Evolutionary conservation across 2,329 filamentous ascomycete genomes (phyloP), one percentile per base, ranked within the genome.

Genomic region (Calonectria multiphialidica): DNA sequence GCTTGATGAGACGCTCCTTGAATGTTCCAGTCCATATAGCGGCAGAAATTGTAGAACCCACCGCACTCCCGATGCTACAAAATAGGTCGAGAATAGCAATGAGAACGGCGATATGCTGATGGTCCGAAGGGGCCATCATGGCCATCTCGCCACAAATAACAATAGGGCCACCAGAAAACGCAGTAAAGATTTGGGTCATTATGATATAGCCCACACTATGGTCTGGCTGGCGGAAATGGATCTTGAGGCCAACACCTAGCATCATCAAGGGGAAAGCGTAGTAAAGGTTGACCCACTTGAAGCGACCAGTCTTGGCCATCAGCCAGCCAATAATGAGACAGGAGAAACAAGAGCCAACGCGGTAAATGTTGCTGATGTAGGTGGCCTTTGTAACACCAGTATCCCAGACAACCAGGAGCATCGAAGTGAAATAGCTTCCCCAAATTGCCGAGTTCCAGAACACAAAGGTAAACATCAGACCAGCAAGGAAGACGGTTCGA

Each of bases 1-100:
- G 87, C 49, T 82, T 78, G 23, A 77, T 76, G 16, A 93, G 84
- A 13, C 87, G 86, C 21, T 84, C 81, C 6, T 87, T 88, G 76
- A 94, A 89, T 1, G 88, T 87, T 72, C 88, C 86, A 0, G 88
- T 90, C 92, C 92, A 94, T 73, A 94, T 90, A 12, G 91, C 91
- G 0, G 88, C 88, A 1, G 92, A 88, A 59, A 94, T 87, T 9
- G 91, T 88, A 2, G 86, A 86, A 1, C 91, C 91, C 7, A 92
- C 83, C 1, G 90, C 90, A 23, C 87, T 88, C 47, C 91, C 92
- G 71, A 93, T 87, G 72, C 88, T 89, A 74, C 89, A 87, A 42
- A 91, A 90, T 6, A 93, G 87, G 23, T 89, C 86, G 68, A 91
- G 86, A 69, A 94, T 84, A 13, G 91, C 90, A n/a, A 92, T 87